These are phyloP conservation scores for Cryptosporidium xiaoi DNA, from an alignment of 169 alveolate species.

Conservation along the genomic window DNA sequence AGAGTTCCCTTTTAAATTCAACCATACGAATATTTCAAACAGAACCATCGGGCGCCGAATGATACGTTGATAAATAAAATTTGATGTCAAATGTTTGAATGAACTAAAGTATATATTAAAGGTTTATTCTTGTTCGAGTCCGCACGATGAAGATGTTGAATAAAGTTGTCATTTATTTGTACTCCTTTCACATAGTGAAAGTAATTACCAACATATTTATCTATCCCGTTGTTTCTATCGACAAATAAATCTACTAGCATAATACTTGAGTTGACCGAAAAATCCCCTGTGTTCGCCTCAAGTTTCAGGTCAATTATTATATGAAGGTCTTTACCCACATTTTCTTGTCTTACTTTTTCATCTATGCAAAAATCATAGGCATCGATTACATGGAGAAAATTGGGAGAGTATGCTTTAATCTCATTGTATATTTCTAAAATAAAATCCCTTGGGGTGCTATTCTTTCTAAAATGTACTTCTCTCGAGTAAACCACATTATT, in stretches of 20 bases:
- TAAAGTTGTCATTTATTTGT: background rate
- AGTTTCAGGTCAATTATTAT: constrained; percentile 15
- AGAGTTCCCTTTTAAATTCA: background rate
- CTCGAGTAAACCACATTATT: background rate
- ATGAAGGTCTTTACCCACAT: background rate
- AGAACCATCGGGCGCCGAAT: constrained; percentile 25
- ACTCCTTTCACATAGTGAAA: constrained; percentile 4
- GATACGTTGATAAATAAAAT: background rate
- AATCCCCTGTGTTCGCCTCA: constrained; percentile 17
- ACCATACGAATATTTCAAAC: constrained; percentile 1
- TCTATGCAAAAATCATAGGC: background rate
- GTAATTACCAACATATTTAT: constrained; percentile 12
- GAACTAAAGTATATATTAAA: constrained; percentile 47
- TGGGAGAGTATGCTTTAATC: constrained; percentile 21
- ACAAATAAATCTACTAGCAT: constrained; percentile 29
- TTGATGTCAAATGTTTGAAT: constrained; percentile 14
- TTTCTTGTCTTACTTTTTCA: too few relatives aligned
- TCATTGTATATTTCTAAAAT: constrained; percentile 38
- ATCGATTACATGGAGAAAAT: background rate
- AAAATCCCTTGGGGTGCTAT: constrained; percentile 13
- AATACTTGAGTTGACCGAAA: constrained; percentile 25
- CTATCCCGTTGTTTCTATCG: constrained; percentile 9
- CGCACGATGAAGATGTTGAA: background rate
- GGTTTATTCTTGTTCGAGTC: background rate
- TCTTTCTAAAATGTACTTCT: background rate